Percentiles rank a stretch among this genome's conserved stretches.
phyloP scores from a whole-genome alignment of 2,329 filamentous ascomycete genomes.

The Pseudocercospora cruenta region DNA sequence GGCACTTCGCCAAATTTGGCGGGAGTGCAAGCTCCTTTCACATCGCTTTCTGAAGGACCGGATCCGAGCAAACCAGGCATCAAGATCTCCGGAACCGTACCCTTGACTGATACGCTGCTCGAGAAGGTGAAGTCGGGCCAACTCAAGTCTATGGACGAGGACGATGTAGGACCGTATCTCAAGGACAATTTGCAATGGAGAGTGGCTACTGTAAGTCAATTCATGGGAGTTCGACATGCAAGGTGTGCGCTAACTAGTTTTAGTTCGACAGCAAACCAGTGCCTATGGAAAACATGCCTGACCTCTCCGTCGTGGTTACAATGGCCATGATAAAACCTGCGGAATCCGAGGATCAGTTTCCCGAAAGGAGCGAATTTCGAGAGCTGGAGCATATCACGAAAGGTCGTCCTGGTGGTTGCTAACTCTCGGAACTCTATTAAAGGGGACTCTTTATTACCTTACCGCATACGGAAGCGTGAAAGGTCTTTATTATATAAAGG shows the following conservation, averaged over 20 bases:
- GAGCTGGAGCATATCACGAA: constrained; percentile 25
- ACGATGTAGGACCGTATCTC: constrained; percentile 10
- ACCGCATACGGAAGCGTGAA: too few relatives aligned
- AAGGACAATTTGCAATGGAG: constrained; percentile 11
- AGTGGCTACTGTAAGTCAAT: constrained; percentile 11
- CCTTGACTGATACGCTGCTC: constrained; percentile 14
- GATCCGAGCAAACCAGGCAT: constrained; percentile 1
- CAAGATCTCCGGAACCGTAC: constrained; percentile 10
- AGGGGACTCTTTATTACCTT: too few relatives aligned
- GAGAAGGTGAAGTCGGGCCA: constrained; percentile 13
- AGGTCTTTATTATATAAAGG: too few relatives aligned
- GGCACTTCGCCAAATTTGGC: constrained; percentile 58
- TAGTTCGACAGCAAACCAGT: constrained; percentile 45
- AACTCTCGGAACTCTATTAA: constrained; percentile 1
- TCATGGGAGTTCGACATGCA: not conserved
- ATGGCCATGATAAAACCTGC: constrained; percentile 45
- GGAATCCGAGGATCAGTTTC: constrained; percentile 40
- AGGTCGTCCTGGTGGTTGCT: constrained; percentile 30
- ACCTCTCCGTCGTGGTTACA: constrained; percentile 46
- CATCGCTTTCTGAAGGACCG: constrained; percentile 31
- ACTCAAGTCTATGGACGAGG: constrained; percentile 13
- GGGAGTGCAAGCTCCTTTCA: constrained; percentile 61
- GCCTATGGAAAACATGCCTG: constrained; percentile 38
- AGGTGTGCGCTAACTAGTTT: not conserved
- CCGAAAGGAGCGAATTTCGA: constrained; percentile 41